Percentiles rank a stretch among this genome's conserved stretches.
Conservation (phyloP, 768 basidiomycete species). For the Termitomyces sp. region DNA sequence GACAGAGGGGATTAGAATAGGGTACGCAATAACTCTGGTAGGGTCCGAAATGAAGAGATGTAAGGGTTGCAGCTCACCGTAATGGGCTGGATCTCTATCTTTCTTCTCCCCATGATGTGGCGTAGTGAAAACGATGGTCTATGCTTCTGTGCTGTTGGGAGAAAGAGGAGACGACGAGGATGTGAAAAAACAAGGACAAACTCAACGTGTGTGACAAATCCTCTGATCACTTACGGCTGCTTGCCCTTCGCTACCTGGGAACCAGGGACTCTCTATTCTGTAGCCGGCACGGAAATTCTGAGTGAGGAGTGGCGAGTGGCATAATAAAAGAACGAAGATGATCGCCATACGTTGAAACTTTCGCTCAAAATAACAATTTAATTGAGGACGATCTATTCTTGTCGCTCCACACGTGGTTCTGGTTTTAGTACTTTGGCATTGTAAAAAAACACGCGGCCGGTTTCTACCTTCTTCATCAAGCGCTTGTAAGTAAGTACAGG, state of each 20-base stretch:
- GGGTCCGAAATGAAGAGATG: background rate
- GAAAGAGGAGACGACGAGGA: conserved; percentile 8
- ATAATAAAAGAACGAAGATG: too few species aligned
- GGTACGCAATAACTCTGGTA: background rate
- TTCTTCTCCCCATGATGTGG: conserved; percentile 18
- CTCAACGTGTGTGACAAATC: conserved; percentile 10
- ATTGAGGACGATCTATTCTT: background rate
- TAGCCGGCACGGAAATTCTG: too few species aligned
- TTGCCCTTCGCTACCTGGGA: background rate
- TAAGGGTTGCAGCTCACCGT: conserved; percentile 10
- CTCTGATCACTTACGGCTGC: conserved; percentile 4
- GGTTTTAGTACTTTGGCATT: background rate
- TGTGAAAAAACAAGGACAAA: conserved; percentile 14
- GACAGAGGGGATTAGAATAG: background rate
- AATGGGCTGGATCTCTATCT: conserved; percentile 21
- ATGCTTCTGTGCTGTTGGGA: background rate
- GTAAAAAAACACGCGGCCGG: too few species aligned
- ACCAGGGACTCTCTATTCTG: background rate
- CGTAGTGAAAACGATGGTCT: background rate
- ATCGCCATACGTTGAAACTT: background rate
- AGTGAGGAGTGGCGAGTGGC: background rate
- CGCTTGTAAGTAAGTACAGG: too few species aligned
- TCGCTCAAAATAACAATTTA: background rate
- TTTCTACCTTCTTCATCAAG: too few species aligned
- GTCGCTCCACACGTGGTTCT: background rate